Evolutionary conservation across 1,284 basidiomycete species (phyloP).

Genomic region (Papiliotrema terrestris): DNA sequence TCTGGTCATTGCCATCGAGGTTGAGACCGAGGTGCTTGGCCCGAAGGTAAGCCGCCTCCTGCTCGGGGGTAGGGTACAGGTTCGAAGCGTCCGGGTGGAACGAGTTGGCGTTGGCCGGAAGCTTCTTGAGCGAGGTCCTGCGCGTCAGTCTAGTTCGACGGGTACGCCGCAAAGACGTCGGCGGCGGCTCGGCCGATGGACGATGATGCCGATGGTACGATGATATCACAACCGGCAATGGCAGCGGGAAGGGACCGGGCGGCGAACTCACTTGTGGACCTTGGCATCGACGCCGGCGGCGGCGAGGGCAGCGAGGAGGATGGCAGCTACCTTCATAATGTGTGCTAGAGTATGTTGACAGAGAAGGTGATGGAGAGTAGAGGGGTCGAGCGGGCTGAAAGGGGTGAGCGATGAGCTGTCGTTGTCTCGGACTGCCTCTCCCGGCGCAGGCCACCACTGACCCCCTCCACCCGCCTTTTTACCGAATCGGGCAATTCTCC

Average conservation of each 20-base stretch:
- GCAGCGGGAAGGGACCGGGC: constrained; percentile 1
- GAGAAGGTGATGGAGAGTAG: constrained; percentile 8
- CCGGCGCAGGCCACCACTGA: background rate
- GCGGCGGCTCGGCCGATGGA: too few species aligned
- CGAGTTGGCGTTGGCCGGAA: constrained; percentile 55
- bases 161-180: background rate
- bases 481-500: background rate
- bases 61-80: constrained; percentile 51
- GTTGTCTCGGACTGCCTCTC: background rate
- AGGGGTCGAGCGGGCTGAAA: constrained; percentile 4
- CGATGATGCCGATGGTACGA: too few species aligned
- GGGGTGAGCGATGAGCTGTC: constrained; percentile 1
- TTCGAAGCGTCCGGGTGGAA: constrained; percentile 50
- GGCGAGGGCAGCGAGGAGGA: constrained; percentile 67
- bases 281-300: constrained; percentile 53
- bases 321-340: constrained; percentile 60
- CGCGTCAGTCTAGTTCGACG: background rate
- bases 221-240: too few species aligned
- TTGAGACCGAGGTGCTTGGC: constrained; percentile 66
- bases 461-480: background rate
- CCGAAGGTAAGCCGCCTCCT: constrained; percentile 76
- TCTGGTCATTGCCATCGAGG: constrained; percentile 52
- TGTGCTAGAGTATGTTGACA: constrained; percentile 7
- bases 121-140: constrained; percentile 82
- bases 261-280: constrained; percentile 41